Base-by-base conservation (phyloP, 805 yeast species). In the Hanseniaspora pseudoguilliermondii region DNA sequence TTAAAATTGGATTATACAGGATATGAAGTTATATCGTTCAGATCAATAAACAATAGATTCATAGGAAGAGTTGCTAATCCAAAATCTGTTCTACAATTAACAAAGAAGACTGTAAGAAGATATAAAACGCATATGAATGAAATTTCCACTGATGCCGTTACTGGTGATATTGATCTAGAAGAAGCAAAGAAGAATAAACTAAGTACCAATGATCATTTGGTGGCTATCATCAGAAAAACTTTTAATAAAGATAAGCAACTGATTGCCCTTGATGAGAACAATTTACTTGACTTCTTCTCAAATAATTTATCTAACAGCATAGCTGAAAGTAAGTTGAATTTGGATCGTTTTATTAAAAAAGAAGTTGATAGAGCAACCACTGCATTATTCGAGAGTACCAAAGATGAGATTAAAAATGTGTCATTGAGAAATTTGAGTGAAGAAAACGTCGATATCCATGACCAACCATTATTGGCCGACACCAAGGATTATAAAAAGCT, bases 61-160 rank as follows among this genome's bases (percentile, higher is more conserved):
- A 95, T 86, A 6, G 96, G 96, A 0, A 75, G 75, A 59, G 93
- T 91, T 1, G 98, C 97, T 4, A 93, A 93, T 66, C 80, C 83
- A n/a, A 83, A 86, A 63, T 95, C 89, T 62, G 86, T 90, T 9
- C 78, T 91, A 2, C 82, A 80, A 48, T 84, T 85, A 65, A 79
- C 79, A 63, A 77, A 79, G 64, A 79, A 75, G 60, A 73, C 34
- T 20, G 18, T 21, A 7, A 64, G 66, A 73, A 47, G 56, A 60
- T 38, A 39, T 64, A 57, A 20, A 63, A 60, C 25, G 15, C 15
- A 16, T 2, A 25, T 6, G 7, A 29, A 38, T 39, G 25, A 49
- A 18, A 11, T 29, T n/a, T 18, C 32, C 5, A 23, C 27, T n/a
- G 25, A 41, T 21, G 13, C 21, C 13, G 27, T 13, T 6, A 6